Conservation (phyloP, 148 eudicot genomes). For the Euryodendron excelsum region DNA sequence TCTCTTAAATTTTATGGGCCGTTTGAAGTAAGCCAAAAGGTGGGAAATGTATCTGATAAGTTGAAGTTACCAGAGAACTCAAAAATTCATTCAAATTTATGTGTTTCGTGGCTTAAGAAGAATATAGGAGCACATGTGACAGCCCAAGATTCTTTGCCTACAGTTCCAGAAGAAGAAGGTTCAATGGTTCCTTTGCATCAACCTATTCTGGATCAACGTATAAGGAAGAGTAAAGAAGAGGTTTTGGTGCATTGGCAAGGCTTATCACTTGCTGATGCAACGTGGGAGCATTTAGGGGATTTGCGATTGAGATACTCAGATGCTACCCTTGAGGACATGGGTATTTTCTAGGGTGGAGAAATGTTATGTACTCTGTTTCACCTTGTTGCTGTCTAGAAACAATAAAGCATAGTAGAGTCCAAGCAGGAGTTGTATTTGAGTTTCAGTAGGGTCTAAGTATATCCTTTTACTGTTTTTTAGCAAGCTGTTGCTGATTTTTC, state of each 20-base stretch:
- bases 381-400: no score
- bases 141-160: background rate
- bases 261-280: background rate
- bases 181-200: background rate
- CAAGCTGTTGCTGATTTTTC: no score
- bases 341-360: background rate
- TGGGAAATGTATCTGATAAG: no score
- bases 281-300: background rate
- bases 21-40: no score
- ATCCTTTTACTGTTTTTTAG: no score
- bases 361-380: no score
- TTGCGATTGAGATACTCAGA: background rate
- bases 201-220: background rate
- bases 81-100: no score
- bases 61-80: no score
- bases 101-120: background rate
- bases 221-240: background rate
- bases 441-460: no score
- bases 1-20: no score
- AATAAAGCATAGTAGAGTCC: no score
- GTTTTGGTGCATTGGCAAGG: slow-evolving; percentile 8
- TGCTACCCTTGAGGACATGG: background rate
- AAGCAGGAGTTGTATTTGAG: no score
- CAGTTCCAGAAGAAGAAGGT: background rate
- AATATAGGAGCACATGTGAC: background rate